A percentile compares a stretch with the other conserved stretches of the same genome.
phyloP scores from a whole-genome alignment of 1,284 basidiomycete genomes.

The Ganoderma boninense region DNA sequence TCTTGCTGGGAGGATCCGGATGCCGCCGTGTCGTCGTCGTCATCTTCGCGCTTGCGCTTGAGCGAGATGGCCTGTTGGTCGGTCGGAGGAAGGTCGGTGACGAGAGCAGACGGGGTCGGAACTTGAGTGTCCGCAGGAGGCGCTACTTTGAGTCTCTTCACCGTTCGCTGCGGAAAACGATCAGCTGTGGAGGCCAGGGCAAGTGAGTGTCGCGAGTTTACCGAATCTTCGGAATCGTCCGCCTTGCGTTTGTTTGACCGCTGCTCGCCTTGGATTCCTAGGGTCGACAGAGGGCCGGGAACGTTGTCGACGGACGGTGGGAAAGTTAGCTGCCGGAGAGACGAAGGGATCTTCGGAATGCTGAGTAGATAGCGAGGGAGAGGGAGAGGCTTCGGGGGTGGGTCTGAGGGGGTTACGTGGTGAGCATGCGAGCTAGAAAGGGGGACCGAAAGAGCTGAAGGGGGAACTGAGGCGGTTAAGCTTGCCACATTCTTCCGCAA shows the following conservation, averaged over 20 bases:
- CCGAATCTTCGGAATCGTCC: background rate
- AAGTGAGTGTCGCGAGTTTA: background rate
- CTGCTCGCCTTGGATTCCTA: background rate
- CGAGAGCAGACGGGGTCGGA: background rate
- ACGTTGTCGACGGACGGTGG: background rate
- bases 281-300: background rate
- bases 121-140: background rate
- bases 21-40: background rate
- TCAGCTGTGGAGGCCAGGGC: background rate
- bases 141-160: background rate
- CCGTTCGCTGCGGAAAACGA: background rate
- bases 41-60: conserved; percentile 5
- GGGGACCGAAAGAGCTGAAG: background rate
- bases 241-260: conserved; percentile 1
- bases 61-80: background rate
- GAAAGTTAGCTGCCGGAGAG: background rate
- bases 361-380: no score
- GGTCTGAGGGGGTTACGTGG: background rate
- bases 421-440: background rate
- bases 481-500: background rate
- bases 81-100: background rate
- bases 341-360: background rate
- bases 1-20: background rate
- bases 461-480: background rate
- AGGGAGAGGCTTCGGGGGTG: background rate